Conservation (phyloP, 768 basidiomycete genomes). For the Hebeloma cylindrosporum region DNA sequence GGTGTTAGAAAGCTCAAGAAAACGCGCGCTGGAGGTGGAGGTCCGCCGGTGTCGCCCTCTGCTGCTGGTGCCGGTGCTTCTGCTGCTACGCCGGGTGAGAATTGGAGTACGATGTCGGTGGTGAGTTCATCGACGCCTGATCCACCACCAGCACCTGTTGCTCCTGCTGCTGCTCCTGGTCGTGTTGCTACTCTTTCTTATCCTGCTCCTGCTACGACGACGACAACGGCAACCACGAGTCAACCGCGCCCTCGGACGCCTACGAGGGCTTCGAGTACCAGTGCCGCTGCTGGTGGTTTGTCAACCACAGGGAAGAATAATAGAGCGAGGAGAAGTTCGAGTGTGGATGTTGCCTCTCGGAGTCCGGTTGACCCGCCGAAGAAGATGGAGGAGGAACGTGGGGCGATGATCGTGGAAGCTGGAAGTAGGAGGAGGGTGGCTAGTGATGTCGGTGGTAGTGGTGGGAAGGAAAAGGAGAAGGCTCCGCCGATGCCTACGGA, state of each 20-base stretch:
- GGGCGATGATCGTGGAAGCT: constrained; percentile 22
- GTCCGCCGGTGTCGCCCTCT: constrained; percentile 8
- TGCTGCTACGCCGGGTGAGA: not conserved
- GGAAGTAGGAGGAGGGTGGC: constrained; percentile 19
- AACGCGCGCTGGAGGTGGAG: constrained; percentile 5
- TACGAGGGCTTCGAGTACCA: not conserved
- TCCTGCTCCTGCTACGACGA: too few relatives aligned
- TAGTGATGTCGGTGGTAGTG: constrained; percentile 15
- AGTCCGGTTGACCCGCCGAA: constrained; percentile 7
- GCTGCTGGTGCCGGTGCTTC: not conserved
- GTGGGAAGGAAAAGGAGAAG: not conserved
- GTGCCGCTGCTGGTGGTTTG: not conserved
- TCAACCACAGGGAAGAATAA: not conserved
- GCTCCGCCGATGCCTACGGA: not conserved
- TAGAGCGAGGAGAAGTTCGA: constrained; percentile 14
- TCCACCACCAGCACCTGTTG: too few relatives aligned
- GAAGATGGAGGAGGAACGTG: not conserved
- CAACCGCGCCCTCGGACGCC: too few relatives aligned
- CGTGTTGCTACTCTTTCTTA: not conserved
- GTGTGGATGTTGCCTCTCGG: constrained; percentile 15
- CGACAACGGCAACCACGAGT: too few relatives aligned
- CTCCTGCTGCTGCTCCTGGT: not conserved
- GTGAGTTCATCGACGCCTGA: not conserved
- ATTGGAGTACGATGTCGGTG: not conserved
- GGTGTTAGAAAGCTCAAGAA: constrained; percentile 21